These are phyloP conservation scores for Mortierella sp. DNA, from an alignment of 371 early-diverging fungal species.

Conservation along the genomic window DNA sequence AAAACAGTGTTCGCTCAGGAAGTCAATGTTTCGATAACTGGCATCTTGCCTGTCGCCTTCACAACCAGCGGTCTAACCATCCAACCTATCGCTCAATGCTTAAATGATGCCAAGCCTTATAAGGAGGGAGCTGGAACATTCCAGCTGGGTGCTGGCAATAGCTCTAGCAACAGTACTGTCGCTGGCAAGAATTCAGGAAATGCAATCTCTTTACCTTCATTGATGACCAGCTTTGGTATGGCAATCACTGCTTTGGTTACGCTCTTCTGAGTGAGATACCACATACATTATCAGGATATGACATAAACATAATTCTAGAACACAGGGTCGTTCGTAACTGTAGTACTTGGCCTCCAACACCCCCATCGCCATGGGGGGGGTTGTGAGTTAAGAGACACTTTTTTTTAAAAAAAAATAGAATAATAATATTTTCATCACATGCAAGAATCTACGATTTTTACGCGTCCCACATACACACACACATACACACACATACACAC, in stretches of 20 bases:
- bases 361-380: no score
- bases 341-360: no score
- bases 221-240: slow-evolving; percentile 5
- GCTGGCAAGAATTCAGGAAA: neutral
- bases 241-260: slow-evolving; percentile 6
- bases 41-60: slow-evolving; percentile 42
- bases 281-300: no score
- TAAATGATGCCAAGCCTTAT: slow-evolving; percentile 54
- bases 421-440: no score
- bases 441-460: no score
- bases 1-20: slow-evolving; percentile 42
- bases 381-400: no score
- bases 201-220: no score
- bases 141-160: slow-evolving; percentile 4
- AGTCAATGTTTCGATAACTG: slow-evolving; percentile 34
- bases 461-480: no score
- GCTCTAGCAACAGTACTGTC: neutral
- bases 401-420: no score
- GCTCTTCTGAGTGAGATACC: neutral
- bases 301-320: no score
- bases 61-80: slow-evolving; percentile 30
- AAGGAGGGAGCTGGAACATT: slow-evolving; percentile 42
- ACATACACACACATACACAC: no score
- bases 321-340: no score
- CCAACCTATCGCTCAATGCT: slow-evolving; percentile 53